Base-by-base conservation (phyloP, 495 filamentous ascomycete species). In the Penicillium egyptiacum region DNA sequence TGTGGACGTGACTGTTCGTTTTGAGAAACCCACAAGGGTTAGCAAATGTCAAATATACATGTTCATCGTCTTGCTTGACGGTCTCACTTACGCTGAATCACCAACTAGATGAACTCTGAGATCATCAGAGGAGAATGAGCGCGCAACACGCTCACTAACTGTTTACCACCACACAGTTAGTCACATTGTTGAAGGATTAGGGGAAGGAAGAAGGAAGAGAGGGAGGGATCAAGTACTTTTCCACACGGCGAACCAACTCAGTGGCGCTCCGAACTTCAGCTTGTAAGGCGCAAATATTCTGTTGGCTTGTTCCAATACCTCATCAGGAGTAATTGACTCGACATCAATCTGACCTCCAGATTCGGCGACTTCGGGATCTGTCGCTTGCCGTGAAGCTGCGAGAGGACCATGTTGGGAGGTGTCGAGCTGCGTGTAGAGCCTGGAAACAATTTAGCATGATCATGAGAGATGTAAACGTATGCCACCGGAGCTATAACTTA, bases 161-260 rank as follows among this genome's bases (percentile, higher is more conserved):
- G n/a, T n/a, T n/a, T n/a, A n/a, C n/a, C n/a, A n/a, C n/a, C n/a
- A n/a, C n/a, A n/a, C n/a, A n/a, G n/a, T n/a, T n/a, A n/a, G n/a
- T n/a, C n/a, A n/a, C n/a, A n/a, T n/a, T n/a, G n/a, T n/a, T n/a
- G n/a, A n/a, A n/a, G n/a, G n/a, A n/a, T n/a, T n/a, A n/a, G n/a
- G n/a, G n/a, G n/a, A n/a, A n/a, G n/a, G n/a, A n/a, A n/a, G n/a
- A n/a, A n/a, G n/a, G 68, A 65, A 12, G 47, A n/a, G 17, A 14
- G n/a, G 16, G n/a, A 52, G 50, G 16, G n/a, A 52, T 46, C 41
- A 28, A 19, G 16, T 55, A 67, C 70, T 65, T 37, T 72, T 75
- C 73, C 73, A 75, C n/a, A 75, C 61, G 4, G 73, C 65, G 39
- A 73, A 76, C 71, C 73, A 76, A 42, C 65, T 71, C 31, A 75